Evolutionary conservation across 148 eudicot species (phyloP).

Genomic region (Fallopia convolvulus): DNA sequence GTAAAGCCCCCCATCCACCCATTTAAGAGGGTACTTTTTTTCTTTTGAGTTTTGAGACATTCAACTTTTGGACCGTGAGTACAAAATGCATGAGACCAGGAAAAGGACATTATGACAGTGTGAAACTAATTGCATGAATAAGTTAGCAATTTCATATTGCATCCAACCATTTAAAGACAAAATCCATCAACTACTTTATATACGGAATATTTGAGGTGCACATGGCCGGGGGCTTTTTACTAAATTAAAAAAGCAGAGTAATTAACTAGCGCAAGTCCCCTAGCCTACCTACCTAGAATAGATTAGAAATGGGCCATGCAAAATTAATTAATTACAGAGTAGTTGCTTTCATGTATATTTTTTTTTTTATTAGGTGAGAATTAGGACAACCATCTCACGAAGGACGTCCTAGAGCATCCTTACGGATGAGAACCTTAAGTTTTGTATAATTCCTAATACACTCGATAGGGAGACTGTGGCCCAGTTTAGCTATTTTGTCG

Average conservation of each 20-base stretch:
- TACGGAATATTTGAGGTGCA: not conserved
- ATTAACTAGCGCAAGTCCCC: not conserved
- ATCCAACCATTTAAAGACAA: constrained; percentile 5
- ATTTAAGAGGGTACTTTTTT: not conserved
- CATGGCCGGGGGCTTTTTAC: not conserved
- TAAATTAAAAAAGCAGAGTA: not conserved
- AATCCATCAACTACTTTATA: not conserved
- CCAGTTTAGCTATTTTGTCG: too few relatives aligned
- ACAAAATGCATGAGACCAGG: not conserved
- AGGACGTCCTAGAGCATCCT: too few relatives aligned
- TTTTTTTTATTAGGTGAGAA: too few relatives aligned
- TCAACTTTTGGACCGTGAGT: not conserved
- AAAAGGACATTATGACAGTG: not conserved
- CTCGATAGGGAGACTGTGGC: too few relatives aligned
- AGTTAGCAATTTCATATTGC: not conserved
- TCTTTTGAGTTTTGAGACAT: not conserved
- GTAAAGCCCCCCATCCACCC: not conserved
- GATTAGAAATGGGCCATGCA: not conserved
- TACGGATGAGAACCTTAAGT: too few relatives aligned
- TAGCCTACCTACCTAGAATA: not conserved
- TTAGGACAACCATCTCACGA: too few relatives aligned
- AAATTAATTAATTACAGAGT: too few relatives aligned
- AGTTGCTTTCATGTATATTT: not conserved
- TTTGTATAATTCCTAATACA: too few relatives aligned
- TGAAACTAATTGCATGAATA: not conserved